Evolutionary conservation across 306 rosid species (phyloP).

Genomic region (Acacia melanoxylon): DNA sequence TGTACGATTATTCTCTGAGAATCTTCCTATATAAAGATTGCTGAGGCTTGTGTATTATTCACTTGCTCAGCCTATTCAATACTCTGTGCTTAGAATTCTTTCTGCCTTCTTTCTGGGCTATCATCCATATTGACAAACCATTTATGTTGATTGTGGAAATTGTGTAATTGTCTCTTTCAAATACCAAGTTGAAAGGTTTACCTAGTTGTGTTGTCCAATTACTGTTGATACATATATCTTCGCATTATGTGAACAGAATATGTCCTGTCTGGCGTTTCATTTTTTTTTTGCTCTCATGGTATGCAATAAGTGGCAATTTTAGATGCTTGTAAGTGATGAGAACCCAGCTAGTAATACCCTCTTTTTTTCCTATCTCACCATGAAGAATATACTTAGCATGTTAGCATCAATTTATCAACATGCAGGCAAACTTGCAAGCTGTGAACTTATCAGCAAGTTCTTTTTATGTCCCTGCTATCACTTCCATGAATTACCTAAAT

Average conservation of each 20-base stretch:
- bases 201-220: background rate
- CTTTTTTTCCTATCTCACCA: background rate
- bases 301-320: slow-evolving; percentile 3
- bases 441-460: slow-evolving; percentile 80
- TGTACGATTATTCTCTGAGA: too few species aligned
- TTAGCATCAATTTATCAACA: slow-evolving; percentile 29
- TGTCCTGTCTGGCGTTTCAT: background rate
- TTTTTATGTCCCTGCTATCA: slow-evolving; percentile 45
- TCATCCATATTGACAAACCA: slow-evolving; percentile 3
- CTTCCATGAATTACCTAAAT: slow-evolving; percentile 56
- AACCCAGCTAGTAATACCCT: background rate
- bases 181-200: slow-evolving; percentile 1
- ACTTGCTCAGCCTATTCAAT: too few species aligned
- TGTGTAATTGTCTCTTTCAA: background rate
- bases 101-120: background rate
- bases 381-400: slow-evolving; percentile 7
- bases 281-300: background rate
- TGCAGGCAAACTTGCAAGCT: slow-evolving; percentile 69
- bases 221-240: slow-evolving; percentile 6
- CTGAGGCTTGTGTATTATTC: too few species aligned
- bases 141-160: slow-evolving; percentile 2
- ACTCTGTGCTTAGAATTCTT: too few species aligned
- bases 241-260: background rate
- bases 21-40: too few species aligned
- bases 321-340: slow-evolving; percentile 5